phyloP scores from a whole-genome alignment of 129 eudicot species.

The Lonicera japonica region DNA sequence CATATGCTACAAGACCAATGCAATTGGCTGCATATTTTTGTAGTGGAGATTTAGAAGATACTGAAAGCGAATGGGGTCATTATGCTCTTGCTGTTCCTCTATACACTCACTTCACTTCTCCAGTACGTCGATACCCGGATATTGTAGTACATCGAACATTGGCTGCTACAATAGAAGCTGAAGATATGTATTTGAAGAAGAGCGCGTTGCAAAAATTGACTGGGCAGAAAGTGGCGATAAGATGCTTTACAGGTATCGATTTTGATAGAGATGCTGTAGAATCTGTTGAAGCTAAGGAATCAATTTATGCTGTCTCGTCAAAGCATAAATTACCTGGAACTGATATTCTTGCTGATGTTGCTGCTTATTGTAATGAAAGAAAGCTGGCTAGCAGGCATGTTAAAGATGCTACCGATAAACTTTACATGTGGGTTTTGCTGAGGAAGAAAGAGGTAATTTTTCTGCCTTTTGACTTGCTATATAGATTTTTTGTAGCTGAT shows the following conservation, averaged over 20 bases:
- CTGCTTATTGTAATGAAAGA: slow-evolving; percentile 71
- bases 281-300: slow-evolving; percentile 47
- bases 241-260: slow-evolving; percentile 55
- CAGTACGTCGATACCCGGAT: slow-evolving; percentile 87
- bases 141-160: slow-evolving; percentile 76
- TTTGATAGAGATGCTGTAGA: slow-evolving; percentile 44
- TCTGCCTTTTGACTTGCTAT: slow-evolving; percentile 5
- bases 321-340: slow-evolving; percentile 45
- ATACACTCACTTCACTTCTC: slow-evolving; percentile 91
- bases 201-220: slow-evolving; percentile 8
- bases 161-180: slow-evolving; percentile 78
- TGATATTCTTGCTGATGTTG: slow-evolving; percentile 55
- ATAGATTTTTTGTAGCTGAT: neutral
- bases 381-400: slow-evolving; percentile 68
- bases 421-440: slow-evolving; percentile 72
- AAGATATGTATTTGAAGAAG: slow-evolving; percentile 36
- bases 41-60: slow-evolving; percentile 52
- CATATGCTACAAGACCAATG: slow-evolving; percentile 85
- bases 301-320: slow-evolving; percentile 43
- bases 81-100: slow-evolving; percentile 85
- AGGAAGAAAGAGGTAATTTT: slow-evolving; percentile 66
- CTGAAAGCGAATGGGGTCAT: slow-evolving; percentile 49
- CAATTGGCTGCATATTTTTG: slow-evolving; percentile 83
- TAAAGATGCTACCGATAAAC: slow-evolving; percentile 74
- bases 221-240: slow-evolving; percentile 16